Base-by-base conservation (phyloP, 352 stramenopile species). In the Albugo laibachii region DNA sequence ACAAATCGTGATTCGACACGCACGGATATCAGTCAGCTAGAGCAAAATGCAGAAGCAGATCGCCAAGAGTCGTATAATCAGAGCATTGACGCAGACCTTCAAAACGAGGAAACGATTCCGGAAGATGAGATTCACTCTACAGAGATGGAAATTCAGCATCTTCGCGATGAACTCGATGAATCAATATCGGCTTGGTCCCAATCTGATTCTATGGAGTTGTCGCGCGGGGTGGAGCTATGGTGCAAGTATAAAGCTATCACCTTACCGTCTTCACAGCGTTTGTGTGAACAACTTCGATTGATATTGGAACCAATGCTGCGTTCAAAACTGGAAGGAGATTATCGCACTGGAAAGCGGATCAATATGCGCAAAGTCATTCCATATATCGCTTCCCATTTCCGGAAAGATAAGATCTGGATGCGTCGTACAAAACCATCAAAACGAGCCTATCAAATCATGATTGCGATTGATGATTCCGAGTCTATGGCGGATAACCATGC, bases 351-450 rank as follows among this genome's bases (percentile, higher is more conserved):
- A 34, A 99, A 99, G 65, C 74, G 95, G 47, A 98, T 99, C 54
- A 99, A 99, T 61, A 99, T 99, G 95, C 94, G 96, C 51, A 96
- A 96, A 52, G 95, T 99, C 45, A 99, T 99, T 66, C 82, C 92
- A 21, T 99, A 99, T 70, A 99, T 99, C 55, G 96, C 96, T n/a
- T 97, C 80, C 57, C 92, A 97, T 52, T 99, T 98, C 66, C 77
- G 95, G 24, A 99, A 99, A 63, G 96, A 99, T 68, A 99, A 99
- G 64, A 99, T 99, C 57, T 99, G 96, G 96, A 74, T 99, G 47
- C 78, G 95, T 21, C 77, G 96, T 37, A 99, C 94, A 21, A 97
- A 98, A 52, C 95, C 95, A 21, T 95, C 84, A 5, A 99, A 99
- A 62, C 74, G 96, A 21, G 83, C 96, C 56, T 99, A 99, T 64